phyloP scores from a whole-genome alignment of 2,329 filamentous ascomycete genomes.

The Myriosclerotinia curreyana region DNA sequence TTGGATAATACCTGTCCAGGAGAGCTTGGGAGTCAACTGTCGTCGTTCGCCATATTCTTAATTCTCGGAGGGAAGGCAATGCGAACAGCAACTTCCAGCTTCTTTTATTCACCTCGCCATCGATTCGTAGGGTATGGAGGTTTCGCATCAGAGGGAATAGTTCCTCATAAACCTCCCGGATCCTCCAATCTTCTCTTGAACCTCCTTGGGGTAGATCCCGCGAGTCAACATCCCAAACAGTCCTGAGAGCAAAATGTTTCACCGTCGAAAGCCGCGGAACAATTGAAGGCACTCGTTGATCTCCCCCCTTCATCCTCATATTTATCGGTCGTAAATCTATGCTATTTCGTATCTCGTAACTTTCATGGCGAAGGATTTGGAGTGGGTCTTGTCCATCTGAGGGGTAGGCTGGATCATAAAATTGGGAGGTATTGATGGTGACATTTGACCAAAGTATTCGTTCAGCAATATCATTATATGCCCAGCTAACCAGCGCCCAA shows the following conservation, averaged over 20 bases:
- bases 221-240: constrained; percentile 22
- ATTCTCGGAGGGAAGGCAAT: constrained; percentile 19
- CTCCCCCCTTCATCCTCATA: not conserved
- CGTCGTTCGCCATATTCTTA: constrained; percentile 22
- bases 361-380: constrained; percentile 17
- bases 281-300: constrained; percentile 17
- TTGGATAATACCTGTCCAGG: constrained; percentile 5
- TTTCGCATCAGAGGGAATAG: constrained; percentile 18
- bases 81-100: constrained; percentile 15
- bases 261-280: constrained; percentile 12
- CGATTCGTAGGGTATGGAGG: constrained; percentile 12
- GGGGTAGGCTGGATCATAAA: constrained; percentile 19
- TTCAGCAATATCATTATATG: constrained; percentile 18
- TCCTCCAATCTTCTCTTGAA: constrained; percentile 14
- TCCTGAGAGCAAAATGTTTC: constrained; percentile 19
- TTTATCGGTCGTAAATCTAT: not conserved
- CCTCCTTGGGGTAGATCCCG: constrained; percentile 15
- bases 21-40: constrained; percentile 19
- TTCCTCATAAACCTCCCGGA: not conserved
- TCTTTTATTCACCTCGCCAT: constrained; percentile 19
- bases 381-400: constrained; percentile 15
- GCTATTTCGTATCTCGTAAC: not conserved
- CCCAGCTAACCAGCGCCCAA: constrained; percentile 18
- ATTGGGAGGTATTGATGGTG: constrained; percentile 21
- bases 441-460: constrained; percentile 22